phyloP scores from a whole-genome alignment of 805 yeast genomes.

The Diddensiella caesifluorescens region DNA sequence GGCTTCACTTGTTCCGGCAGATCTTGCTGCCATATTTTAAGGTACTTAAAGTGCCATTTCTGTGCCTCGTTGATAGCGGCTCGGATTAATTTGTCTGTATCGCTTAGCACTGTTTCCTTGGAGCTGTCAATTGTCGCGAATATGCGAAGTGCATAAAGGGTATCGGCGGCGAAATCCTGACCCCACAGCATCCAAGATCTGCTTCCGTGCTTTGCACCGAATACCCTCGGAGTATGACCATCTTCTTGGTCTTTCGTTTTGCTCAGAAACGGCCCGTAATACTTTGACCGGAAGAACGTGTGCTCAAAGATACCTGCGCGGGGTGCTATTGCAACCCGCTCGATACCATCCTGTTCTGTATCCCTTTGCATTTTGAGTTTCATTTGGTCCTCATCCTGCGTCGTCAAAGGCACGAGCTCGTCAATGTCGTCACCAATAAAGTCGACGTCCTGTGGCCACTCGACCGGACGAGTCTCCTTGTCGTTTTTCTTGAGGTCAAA shows the following conservation, averaged over 20 bases:
- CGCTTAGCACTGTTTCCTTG: constrained; percentile 26
- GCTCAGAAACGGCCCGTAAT: constrained; percentile 16
- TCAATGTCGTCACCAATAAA: not conserved
- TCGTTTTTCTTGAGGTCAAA: not conserved
- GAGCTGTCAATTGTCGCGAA: constrained; percentile 12
- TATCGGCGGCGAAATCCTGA: constrained; percentile 22
- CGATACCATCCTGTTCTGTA: constrained; percentile 22
- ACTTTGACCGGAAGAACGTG: constrained; percentile 22
- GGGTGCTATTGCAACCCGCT: constrained; percentile 22
- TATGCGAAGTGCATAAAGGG: constrained; percentile 21
- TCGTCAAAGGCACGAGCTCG: constrained; percentile 10
- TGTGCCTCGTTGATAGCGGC: constrained; percentile 32
- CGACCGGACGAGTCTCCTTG: not conserved
- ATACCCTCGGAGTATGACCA: constrained; percentile 18
- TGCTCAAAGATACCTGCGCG: constrained; percentile 16
- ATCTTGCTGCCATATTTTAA: constrained; percentile 41
- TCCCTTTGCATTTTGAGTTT: constrained; percentile 5
- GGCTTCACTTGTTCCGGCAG: constrained; percentile 22
- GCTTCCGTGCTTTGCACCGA: constrained; percentile 23
- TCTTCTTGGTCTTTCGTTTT: constrained; percentile 7
- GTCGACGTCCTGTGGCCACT: constrained; percentile 8
- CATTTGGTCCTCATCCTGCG: constrained; percentile 11
- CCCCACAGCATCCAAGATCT: constrained; percentile 27
- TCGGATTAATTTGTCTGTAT: constrained; percentile 27
- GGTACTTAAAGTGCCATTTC: constrained; percentile 23